Conservation (phyloP, 208 protist genomes). For the Trypanosoma avium region DNA sequence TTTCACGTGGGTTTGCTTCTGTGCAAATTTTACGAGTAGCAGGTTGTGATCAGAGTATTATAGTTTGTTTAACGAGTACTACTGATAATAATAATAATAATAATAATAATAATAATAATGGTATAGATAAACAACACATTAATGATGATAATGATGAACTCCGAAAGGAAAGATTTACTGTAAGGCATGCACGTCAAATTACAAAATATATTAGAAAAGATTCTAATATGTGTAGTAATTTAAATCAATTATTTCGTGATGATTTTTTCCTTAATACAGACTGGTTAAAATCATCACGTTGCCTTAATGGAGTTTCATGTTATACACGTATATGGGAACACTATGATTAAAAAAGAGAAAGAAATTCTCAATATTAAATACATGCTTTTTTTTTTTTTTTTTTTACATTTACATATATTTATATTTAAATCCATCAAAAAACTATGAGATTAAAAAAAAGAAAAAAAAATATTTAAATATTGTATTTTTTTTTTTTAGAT, state of each 20-base stretch:
- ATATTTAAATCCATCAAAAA: not conserved
- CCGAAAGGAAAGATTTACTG: slow-evolving; percentile 8
- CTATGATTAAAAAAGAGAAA: slow-evolving; percentile 19
- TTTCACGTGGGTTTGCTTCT: slow-evolving; percentile 47
- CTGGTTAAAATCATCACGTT: slow-evolving; percentile 32
- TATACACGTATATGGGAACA: slow-evolving; percentile 41
- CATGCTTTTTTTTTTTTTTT: not conserved
- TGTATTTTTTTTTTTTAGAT: not conserved
- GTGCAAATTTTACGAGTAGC: slow-evolving; percentile 69
- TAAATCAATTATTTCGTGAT: not conserved
- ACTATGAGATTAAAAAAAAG: not conserved
- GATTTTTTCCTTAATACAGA: slow-evolving; percentile 24
- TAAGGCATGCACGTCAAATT: slow-evolving; percentile 6
- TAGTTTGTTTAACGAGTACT: slow-evolving; percentile 37
- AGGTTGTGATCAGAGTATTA: slow-evolving; percentile 61
- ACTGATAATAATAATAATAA: not conserved
- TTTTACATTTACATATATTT: not conserved
- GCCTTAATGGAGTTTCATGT: slow-evolving; percentile 11
- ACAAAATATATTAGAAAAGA: slow-evolving; percentile 1
- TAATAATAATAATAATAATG: slow-evolving; percentile 1
- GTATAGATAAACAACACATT: not conserved
- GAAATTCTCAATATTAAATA: too few species aligned
- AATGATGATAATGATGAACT: not conserved
- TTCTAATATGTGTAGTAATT: not conserved
- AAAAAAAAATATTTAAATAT: not conserved